phyloP scores from a whole-genome alignment of 108 stramenopile species.

The Nitzschia inconspicua region DNA sequence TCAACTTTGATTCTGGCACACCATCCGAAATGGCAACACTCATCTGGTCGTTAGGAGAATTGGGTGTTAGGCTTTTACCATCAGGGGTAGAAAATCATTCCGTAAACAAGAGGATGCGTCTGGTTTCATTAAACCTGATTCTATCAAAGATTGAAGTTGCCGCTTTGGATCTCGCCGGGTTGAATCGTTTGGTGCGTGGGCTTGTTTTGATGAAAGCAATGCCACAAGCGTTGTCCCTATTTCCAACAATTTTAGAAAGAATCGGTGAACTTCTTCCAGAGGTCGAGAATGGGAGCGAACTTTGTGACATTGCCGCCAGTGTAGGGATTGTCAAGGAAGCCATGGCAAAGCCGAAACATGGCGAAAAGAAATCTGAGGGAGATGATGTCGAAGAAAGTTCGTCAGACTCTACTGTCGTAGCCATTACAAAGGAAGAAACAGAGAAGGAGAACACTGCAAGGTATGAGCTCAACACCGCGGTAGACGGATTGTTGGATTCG shows the following conservation, averaged over 20 bases:
- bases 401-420: not conserved
- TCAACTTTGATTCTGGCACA: constrained; percentile 9
- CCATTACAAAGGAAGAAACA: not conserved
- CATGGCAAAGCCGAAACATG: not conserved
- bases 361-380: not conserved
- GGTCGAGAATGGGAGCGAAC: not conserved
- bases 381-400: not conserved
- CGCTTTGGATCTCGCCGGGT: not conserved
- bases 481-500: constrained; percentile 1
- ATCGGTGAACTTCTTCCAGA: constrained; percentile 2
- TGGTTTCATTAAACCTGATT: constrained; percentile 15
- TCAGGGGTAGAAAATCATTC: constrained; percentile 1
- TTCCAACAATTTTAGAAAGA: constrained; percentile 1
- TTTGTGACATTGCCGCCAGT: constrained; percentile 20
- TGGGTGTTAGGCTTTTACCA: constrained; percentile 32
- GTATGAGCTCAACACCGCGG: not conserved
- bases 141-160: constrained; percentile 11
- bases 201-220: constrained; percentile 19
- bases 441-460: not conserved
- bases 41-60: constrained; percentile 41
- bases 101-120: constrained; percentile 30
- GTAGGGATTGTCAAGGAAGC: constrained; percentile 14
- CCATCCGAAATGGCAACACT: constrained; percentile 33
- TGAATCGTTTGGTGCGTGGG: constrained; percentile 19
- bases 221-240: constrained; percentile 2